Base-by-base conservation (phyloP, 108 stramenopile species). In the Cyclostephanos tholiformis region DNA sequence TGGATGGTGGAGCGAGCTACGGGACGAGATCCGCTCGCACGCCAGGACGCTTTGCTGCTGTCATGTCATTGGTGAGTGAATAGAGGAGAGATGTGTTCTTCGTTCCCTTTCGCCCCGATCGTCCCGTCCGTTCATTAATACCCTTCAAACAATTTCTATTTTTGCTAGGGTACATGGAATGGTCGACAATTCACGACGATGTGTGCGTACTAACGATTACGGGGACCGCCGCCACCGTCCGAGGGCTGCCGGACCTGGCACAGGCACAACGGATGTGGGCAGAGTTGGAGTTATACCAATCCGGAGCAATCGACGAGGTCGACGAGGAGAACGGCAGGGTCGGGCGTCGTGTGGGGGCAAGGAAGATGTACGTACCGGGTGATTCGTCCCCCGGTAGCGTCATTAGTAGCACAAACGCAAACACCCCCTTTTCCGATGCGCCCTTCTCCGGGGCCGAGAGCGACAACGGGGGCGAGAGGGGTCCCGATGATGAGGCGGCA, bases 1-100 rank as follows among this genome's bases (percentile, higher is more conserved):
- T 67, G 88, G 89, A 0, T 99, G 98, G 98, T 99, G 98, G 98
- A 80, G 74, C 13, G 98, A 99, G 77, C 82, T 99, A 19, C 79
- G 98, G n/a, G 96, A 94, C 53, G 98, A 99, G 80, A 87, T 99
- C 36, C 71, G 91, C 44, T 87, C 92, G 17, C 97, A 99, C 79
- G 98, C 98, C 11, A 82, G 82, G 67, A 88, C 91, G 22, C 77
- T 99, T 29, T 92, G 97, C 70, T 99, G 98, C 76, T 83, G 80
- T 14, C 93, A 97, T 80, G 95, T 99, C 0, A 81, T 98, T 64
- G 98, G 61, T 62, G 17, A 58, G 44, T 46, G 41, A 41, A 9
- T 12, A 12, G 8, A 9, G 41, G 41, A 41, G 41, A 26, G 25
- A 57, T 27, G 0, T 57, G 12, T 57, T 14, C 2, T 25, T 22